Base-by-base conservation (phyloP, 1,284 basidiomycete species). In the Heliocybe sulcata region DNA sequence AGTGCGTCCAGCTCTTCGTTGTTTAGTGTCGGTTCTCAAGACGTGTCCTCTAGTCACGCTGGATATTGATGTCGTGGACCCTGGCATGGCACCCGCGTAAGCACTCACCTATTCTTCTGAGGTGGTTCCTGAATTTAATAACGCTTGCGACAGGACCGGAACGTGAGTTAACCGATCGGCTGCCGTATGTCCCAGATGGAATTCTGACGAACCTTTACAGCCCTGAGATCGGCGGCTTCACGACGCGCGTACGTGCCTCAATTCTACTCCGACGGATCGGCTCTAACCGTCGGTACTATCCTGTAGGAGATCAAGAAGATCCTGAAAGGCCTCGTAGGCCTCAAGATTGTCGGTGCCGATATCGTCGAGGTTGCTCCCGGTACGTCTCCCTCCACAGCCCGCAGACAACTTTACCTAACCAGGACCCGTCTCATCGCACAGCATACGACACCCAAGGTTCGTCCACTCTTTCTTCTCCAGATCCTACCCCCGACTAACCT, bases 281-380 rank as follows among this genome's bases (percentile, higher is more conserved):
- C 29, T 35, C 19, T 50, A 26, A 51, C 31, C 50, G 12, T 29
- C 45, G 22, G 14, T 16, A 45, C 25, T 22, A 1, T 48, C 42
- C 27, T 25, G 33, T 56, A 69, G 68, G 72, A 74, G 57, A 69
- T 73, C 51, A 69, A 72, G 59, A 68, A 69, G 54, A 72, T 75
- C 57, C 64, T 75, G 6, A 65, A 71, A 26, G 71, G 71, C 16
- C 59, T 74, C 1, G 59, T 64, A 1, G 69, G 69, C 42, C 65
- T 73, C 51, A 70, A 73, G 62, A 64, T 73, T 50, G 72, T 73
- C 19, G 71, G 72, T 11, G 67, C 69, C 12, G 71, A 73, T 61
- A 64, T 73, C 27, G 72, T 74, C 35, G 72, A 73, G 56, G 72
- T 74, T 52, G 66, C 68, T 10, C 67, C 69, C 25, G 66, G 64